phyloP scores from a whole-genome alignment of 352 stramenopile species.

The Detonula confervacea region DNA sequence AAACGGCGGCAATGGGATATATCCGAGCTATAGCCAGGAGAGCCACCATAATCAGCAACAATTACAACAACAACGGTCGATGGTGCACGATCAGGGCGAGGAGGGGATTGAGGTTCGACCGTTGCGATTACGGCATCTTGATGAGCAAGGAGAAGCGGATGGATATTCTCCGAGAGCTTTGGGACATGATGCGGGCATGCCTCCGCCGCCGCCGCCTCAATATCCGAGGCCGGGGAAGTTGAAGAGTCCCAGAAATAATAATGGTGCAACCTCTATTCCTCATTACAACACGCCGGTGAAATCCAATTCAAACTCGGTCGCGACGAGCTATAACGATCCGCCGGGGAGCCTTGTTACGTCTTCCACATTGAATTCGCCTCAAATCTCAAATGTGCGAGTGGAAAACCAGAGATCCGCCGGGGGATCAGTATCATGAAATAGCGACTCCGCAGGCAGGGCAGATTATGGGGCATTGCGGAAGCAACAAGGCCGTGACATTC shows the following conservation, averaged over 20 bases:
- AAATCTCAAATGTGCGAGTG: too few species aligned
- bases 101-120: constrained; percentile 21
- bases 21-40: constrained; percentile 16
- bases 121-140: not conserved
- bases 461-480: too few species aligned
- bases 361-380: not conserved
- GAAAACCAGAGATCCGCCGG: too few species aligned
- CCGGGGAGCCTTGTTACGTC: constrained; percentile 8
- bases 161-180: constrained; percentile 14
- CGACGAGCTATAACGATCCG: constrained; percentile 20
- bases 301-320: not conserved
- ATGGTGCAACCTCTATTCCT: too few species aligned
- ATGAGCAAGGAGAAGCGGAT: too few species aligned
- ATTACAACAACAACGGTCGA: too few species aligned
- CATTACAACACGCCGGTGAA: not conserved
- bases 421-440: too few species aligned
- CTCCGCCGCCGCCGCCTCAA: constrained; percentile 3
- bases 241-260: too few species aligned
- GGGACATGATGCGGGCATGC: not conserved
- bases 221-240: not conserved
- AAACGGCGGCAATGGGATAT: too few species aligned
- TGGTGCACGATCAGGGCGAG: not conserved
- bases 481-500: constrained; percentile 42
- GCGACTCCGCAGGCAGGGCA: too few species aligned
- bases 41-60: too few species aligned